These are phyloP conservation scores for Tubosaeta sp. DNA, from an alignment of 768 basidiomycete species.

Conservation along the genomic window DNA sequence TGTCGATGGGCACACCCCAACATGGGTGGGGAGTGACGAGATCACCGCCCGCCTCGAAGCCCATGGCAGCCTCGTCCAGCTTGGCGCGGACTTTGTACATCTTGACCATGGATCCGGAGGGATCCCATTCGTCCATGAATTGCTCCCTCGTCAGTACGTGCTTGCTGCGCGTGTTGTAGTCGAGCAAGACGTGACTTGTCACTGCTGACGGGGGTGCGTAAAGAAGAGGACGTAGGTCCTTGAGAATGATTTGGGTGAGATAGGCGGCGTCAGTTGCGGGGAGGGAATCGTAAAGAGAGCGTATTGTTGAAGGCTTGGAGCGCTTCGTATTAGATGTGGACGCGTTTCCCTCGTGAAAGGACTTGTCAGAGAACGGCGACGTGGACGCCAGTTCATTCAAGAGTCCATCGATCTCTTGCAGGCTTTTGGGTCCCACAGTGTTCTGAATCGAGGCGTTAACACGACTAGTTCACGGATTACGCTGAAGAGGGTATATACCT, in stretches of 20 bases:
- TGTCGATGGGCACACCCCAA: slow-evolving; percentile 62
- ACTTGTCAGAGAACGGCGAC: slow-evolving; percentile 54
- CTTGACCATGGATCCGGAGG: slow-evolving; percentile 45
- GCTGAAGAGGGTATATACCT: slow-evolving; percentile 21
- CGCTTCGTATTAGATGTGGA: slow-evolving; percentile 30
- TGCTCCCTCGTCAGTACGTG: slow-evolving; percentile 52
- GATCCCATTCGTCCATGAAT: slow-evolving; percentile 74
- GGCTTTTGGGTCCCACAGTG: slow-evolving; percentile 31
- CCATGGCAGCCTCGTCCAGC: slow-evolving; percentile 52
- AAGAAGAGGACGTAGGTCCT: slow-evolving; percentile 77
- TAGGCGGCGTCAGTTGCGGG: slow-evolving; percentile 61
- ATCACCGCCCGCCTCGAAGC: slow-evolving; percentile 35
- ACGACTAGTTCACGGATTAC: not conserved
- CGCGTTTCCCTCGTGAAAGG: slow-evolving; percentile 35
- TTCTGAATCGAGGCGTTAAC: slow-evolving; percentile 16
- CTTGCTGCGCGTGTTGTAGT: slow-evolving; percentile 56
- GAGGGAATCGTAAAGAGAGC: slow-evolving; percentile 55
- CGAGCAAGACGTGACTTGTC: slow-evolving; percentile 45
- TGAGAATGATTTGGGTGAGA: slow-evolving; percentile 83
- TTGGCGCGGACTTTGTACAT: slow-evolving; percentile 54
- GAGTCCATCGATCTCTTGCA: slow-evolving; percentile 54
- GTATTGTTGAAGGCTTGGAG: slow-evolving; percentile 38
- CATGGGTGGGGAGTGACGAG: slow-evolving; percentile 33
- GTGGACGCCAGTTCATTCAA: slow-evolving; percentile 71
- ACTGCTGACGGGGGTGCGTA: slow-evolving; percentile 54